phyloP scores from a whole-genome alignment of 2,329 filamentous ascomycete genomes.

The Dactylellina sp. region DNA sequence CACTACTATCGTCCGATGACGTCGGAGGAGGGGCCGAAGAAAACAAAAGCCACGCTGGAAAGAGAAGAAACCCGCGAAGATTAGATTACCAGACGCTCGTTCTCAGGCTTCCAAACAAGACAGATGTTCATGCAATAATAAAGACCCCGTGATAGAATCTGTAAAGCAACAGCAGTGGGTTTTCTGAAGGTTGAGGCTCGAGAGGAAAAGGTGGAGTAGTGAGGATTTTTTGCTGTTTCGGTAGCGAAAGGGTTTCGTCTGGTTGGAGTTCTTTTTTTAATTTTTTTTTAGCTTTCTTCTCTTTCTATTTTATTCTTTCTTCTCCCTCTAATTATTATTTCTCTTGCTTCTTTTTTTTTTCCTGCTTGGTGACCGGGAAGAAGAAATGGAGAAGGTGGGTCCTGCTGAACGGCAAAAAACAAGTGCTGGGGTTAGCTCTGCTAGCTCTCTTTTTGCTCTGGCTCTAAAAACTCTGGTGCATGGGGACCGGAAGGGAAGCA shows the following conservation, averaged over 20 bases:
- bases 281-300: slow-evolving; percentile 2
- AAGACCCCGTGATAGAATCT: neutral
- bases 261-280: slow-evolving; percentile 8
- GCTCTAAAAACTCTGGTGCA: slow-evolving; percentile 28
- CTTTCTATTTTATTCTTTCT: slow-evolving; percentile 4
- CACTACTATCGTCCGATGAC: slow-evolving; percentile 52
- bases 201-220: slow-evolving; percentile 31
- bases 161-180: no score
- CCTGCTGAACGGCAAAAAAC: slow-evolving; percentile 56
- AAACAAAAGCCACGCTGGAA: slow-evolving; percentile 36
- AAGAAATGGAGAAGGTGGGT: slow-evolving; percentile 56
- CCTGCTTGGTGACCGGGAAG: slow-evolving; percentile 26
- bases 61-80: neutral
- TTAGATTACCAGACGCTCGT: neutral
- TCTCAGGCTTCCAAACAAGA: slow-evolving; percentile 17
- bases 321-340: slow-evolving; percentile 4
- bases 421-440: slow-evolving; percentile 48
- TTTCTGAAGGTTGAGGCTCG: slow-evolving; percentile 51
- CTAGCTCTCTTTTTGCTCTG: slow-evolving; percentile 40
- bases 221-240: slow-evolving; percentile 14
- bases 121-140: slow-evolving; percentile 5
- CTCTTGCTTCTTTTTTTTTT: neutral
- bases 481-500: slow-evolving; percentile 15
- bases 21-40: slow-evolving; percentile 46
- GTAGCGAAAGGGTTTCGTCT: slow-evolving; percentile 33